Conservation (phyloP, 2,329 filamentous ascomycete species). For the Trichoderma lentiforme region DNA sequence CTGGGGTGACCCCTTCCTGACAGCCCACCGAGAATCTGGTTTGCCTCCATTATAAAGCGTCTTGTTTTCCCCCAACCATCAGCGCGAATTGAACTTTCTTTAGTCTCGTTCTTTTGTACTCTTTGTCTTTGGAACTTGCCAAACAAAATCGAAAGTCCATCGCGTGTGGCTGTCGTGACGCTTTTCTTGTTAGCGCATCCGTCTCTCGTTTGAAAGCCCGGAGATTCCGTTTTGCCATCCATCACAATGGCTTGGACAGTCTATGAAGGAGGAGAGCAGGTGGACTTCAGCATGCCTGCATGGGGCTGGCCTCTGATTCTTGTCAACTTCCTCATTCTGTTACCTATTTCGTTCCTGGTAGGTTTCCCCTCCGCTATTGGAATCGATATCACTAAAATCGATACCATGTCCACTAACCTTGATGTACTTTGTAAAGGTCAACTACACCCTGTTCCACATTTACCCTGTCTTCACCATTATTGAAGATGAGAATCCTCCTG, state of each 20-base stretch:
- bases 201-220: not conserved
- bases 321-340: conserved; percentile 42
- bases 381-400: not conserved
- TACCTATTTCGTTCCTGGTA: conserved; percentile 45
- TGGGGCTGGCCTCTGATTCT: conserved; percentile 41
- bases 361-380: conserved; percentile 18
- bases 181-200: not conserved
- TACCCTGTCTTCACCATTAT: conserved; percentile 56
- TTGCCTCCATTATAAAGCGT: conserved; percentile 3
- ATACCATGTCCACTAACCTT: not conserved
- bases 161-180: not conserved
- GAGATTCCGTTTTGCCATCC: not conserved
- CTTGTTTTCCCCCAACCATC: not conserved
- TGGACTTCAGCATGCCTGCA: conserved; percentile 33
- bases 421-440: conserved; percentile 33
- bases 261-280: conserved; percentile 36
- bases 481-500: conserved; percentile 55
- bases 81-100: not conserved
- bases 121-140: not conserved
- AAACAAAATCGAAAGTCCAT: not conserved
- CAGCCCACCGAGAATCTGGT: conserved; percentile 2
- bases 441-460: conserved; percentile 50
- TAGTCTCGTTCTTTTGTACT: not conserved
- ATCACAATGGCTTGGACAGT: conserved; percentile 13
- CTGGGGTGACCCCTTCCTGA: conserved; percentile 9